Evolutionary conservation across 2,329 filamentous ascomycete species (phyloP), one percentile per base, ranked within the genome.

Genomic region (Ophiocordyceps camponoti-leonardi): DNA sequence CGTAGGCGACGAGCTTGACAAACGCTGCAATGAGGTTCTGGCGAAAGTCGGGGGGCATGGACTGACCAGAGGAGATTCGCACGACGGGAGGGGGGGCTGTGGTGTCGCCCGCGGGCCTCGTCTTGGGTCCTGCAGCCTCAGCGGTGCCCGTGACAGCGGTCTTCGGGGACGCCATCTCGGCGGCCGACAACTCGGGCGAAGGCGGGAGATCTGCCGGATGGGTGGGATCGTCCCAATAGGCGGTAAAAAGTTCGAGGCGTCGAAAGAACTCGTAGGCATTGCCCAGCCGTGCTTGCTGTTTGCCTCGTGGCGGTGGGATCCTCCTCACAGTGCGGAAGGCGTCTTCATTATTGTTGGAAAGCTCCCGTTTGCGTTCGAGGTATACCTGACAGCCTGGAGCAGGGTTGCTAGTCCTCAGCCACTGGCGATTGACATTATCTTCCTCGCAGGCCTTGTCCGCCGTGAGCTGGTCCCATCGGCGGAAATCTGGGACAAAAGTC

Each of bases 181-280:
- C 41, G 11, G 58, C 51, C 7, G 50, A 47, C 3, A 52, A 47
- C 47, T 62, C 61, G 5, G 62, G 59, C 3, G 60, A 61, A 1
- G 60, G 57, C 6, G 61, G 56, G 33, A 61, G 52, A 10, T 55
- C 48, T 4, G 51, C 48, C 6, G 59, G 49, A 28, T 56, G 56
- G 7, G 73, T 75, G 0, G 75, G 73, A 53, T 81, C 77, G 30
- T 78, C 73, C 77, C 77, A 81, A 53, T 69, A 81, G 1, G 64
- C 54, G 2, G 75, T 72, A 54, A 79, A 69, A 23, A 67, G 57
- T 52, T 81, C 77, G 19, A 81, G 64, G 51, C 75, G 73, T 45
- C 74, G 73, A 60, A 73, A 81, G 58, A 81, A 81, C 58, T 81
- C 77, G 52, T 79, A 81, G 6, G 73, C 70, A 51, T 79, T 79